Evolutionary conservation across 2,329 filamentous ascomycete species (phyloP).

Genomic region (Trichoderma pleuroti): DNA sequence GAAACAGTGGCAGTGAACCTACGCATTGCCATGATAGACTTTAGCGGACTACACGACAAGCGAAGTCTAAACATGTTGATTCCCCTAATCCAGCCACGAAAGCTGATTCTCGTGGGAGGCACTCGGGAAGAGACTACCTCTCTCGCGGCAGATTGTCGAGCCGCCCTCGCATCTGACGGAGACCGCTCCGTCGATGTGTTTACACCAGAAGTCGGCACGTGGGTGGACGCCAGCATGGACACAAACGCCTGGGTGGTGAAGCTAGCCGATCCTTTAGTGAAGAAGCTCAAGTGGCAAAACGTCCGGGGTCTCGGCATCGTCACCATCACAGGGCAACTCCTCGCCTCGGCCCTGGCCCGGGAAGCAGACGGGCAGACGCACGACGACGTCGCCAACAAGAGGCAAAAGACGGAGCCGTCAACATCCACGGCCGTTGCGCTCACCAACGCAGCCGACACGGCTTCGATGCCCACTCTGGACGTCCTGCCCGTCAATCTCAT

Average conservation of each 20-base stretch:
- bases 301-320: slow-evolving; percentile 87
- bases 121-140: slow-evolving; percentile 71
- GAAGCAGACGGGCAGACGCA: slow-evolving; percentile 46
- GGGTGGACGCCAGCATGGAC: slow-evolving; percentile 88
- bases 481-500: slow-evolving; percentile 57
- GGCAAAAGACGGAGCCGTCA: slow-evolving; percentile 43
- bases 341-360: slow-evolving; percentile 35
- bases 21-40: slow-evolving; percentile 84
- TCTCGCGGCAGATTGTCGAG: slow-evolving; percentile 76
- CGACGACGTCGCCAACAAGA: slow-evolving; percentile 47
- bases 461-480: slow-evolving; percentile 49
- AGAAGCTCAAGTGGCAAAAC: slow-evolving; percentile 89
- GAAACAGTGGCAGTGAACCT: slow-evolving; percentile 66
- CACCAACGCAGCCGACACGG: slow-evolving; percentile 23
- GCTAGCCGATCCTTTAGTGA: slow-evolving; percentile 78
- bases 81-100: slow-evolving; percentile 87
- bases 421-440: slow-evolving; percentile 28
- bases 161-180: slow-evolving; percentile 53
- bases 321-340: slow-evolving; percentile 75
- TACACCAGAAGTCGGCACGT: slow-evolving; percentile 69
- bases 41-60: slow-evolving; percentile 87
- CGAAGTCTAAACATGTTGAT: slow-evolving; percentile 92
- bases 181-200: slow-evolving; percentile 67
- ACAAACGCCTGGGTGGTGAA: slow-evolving; percentile 97
- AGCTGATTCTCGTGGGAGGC: slow-evolving; percentile 88